Evolutionary conservation across 805 yeast genomes (phyloP), one percentile per base, ranked within the genome.

Genomic region (Debaryomyces tyrocola): DNA sequence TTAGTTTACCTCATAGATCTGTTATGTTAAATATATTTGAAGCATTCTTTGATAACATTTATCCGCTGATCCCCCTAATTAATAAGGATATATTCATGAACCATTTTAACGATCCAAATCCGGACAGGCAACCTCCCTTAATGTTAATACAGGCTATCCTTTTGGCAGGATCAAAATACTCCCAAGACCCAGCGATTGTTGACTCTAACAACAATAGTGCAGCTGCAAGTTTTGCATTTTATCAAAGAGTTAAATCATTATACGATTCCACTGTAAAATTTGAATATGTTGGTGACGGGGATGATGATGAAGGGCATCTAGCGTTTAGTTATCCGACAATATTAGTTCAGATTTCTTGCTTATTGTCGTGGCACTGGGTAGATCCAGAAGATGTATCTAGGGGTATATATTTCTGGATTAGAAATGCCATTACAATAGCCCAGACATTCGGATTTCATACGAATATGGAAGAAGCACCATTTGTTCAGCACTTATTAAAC

Each of bases 401-500:
- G 43, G 84, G 83, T 59, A 78, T 83, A 2, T 81, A 78, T 57
- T 83, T 82, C 61, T 83, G 90, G 89, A 77, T 84, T 10, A 74
- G 88, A 41, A 77, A 82, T 10, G 91, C 90, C 0, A 71, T 85
- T 28, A 77, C 83, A 10, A 69, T 83, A 41, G 91, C 91, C 2
- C 90, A 85, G 59, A 85, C 87, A 11, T 76, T 81, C 56, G 96
- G 96, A 1, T 70, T 88, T 53, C 94, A 88, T 61, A 73, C 87
- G 51, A 79, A 74, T 50, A 74, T 79, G 37, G 64, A 69, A 15
- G 62, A 59, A 20, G 63, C 77, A 40, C 62, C 40, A 49, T 27
- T 52, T 46, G 43, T 53, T 42, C 18, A 40, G 47, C 29, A 20
- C 31, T 24, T 44, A 40, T 29, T 31, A 11, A 4, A 14, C 11